phyloP scores from a whole-genome alignment of 345 rosid species.

The Salix arbutifolia region DNA sequence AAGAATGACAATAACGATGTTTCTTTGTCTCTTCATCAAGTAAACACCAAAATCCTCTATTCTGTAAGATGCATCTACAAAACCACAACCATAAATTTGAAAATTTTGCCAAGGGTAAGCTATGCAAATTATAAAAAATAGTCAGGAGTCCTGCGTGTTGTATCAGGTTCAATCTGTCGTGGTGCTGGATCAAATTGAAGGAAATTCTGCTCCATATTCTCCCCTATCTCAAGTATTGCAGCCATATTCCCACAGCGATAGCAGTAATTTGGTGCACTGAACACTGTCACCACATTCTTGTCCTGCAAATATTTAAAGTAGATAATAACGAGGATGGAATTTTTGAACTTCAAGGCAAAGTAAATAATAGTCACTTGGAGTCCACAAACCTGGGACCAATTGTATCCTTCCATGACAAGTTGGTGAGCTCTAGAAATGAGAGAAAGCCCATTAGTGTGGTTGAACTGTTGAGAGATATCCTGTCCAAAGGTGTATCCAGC shows the following conservation, averaged over 20 bases:
- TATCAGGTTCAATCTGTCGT: constrained; percentile 85
- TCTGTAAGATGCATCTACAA: constrained; percentile 40
- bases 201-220: constrained; percentile 94
- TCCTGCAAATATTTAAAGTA: constrained; percentile 34
- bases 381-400: constrained; percentile 28
- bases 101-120: constrained; percentile 14
- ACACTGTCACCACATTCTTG: constrained; percentile 76
- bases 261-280: constrained; percentile 81
- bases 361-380: neutral
- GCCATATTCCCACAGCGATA: constrained; percentile 88
- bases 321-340: neutral
- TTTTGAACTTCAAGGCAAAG: neutral
- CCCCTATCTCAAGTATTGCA: constrained; percentile 88
- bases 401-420: constrained; percentile 35
- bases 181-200: constrained; percentile 96
- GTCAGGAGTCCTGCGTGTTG: constrained; percentile 92
- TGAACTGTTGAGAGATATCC: constrained; percentile 32
- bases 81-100: constrained; percentile 27
- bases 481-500: constrained; percentile 63
- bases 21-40: constrained; percentile 22
- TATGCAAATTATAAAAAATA: constrained; percentile 73
- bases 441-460: constrained; percentile 28
- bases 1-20: constrained; percentile 32
- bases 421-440: constrained; percentile 34
- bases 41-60: constrained; percentile 23